Percentiles rank a stretch among this genome's conserved stretches.
Conservation (phyloP, 202 grass and related monocot genomes). For the Brachypodium distachyon region DNA sequence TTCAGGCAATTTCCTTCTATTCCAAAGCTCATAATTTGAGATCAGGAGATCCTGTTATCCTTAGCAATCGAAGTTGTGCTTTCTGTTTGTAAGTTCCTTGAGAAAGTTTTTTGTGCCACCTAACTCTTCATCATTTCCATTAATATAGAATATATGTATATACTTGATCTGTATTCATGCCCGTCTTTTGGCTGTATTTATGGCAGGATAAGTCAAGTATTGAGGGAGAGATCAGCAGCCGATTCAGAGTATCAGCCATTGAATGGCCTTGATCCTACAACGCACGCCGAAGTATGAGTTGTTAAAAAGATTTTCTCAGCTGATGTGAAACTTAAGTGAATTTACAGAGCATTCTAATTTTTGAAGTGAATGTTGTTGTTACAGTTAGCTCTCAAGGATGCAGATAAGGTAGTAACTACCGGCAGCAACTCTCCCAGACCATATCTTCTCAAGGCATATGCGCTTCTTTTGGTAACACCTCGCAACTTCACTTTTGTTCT, state of each 20-base stretch:
- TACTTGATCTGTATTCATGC: constrained; percentile 27
- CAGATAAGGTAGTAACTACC: constrained; percentile 56
- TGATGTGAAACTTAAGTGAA: constrained; percentile 19
- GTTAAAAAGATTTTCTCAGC: background rate
- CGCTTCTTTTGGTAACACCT: constrained; percentile 73
- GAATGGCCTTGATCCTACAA: constrained; percentile 96
- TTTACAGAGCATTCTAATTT: background rate
- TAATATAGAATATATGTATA: constrained; percentile 20
- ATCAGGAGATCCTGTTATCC: constrained; percentile 68
- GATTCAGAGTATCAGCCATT: constrained; percentile 81
- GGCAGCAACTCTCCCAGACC: constrained; percentile 47
- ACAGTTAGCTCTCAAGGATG: constrained; percentile 95
- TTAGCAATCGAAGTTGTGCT: constrained; percentile 81
- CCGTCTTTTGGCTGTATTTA: constrained; percentile 9
- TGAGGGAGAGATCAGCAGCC: constrained; percentile 75
- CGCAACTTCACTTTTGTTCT: background rate
- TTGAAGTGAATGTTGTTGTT: constrained; percentile 1
- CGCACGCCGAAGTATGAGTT: constrained; percentile 71
- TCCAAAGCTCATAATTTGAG: constrained; percentile 73
- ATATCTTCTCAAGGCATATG: constrained; percentile 88
- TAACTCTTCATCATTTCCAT: background rate
- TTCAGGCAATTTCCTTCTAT: constrained; percentile 76
- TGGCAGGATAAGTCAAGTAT: constrained; percentile 65
- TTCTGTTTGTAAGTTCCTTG: constrained; percentile 78
- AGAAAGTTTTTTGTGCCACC: constrained; percentile 8